phyloP scores from a whole-genome alignment of 2,329 filamentous ascomycete species.

The Epichloe hybrida region DNA sequence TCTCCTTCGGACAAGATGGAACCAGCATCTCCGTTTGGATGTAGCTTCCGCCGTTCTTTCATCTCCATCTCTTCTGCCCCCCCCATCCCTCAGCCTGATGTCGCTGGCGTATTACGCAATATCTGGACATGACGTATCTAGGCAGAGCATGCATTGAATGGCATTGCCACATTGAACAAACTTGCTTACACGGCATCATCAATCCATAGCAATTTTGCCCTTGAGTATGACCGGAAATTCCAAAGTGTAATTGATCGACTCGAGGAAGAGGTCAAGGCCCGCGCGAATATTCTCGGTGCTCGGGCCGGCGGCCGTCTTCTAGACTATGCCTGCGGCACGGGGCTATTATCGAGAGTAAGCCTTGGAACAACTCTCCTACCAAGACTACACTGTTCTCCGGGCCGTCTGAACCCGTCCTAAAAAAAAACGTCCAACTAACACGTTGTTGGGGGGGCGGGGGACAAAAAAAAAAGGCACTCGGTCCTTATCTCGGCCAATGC shows the following conservation, averaged over 20 bases:
- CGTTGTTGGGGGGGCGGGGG: too few species aligned
- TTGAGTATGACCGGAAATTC: constrained; percentile 36
- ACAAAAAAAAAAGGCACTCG: constrained; percentile 15
- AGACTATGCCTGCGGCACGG: constrained; percentile 67
- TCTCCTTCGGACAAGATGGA: too few species aligned
- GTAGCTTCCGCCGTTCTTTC: too few species aligned
- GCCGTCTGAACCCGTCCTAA: too few species aligned
- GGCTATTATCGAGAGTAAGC: constrained; percentile 39
- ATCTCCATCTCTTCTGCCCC: too few species aligned
- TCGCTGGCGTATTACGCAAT: too few species aligned
- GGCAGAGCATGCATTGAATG: background rate
- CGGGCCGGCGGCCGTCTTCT: constrained; percentile 38
- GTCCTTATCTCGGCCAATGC: constrained; percentile 32
- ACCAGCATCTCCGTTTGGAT: too few species aligned
- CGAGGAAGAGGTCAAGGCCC: constrained; percentile 37
- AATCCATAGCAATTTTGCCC: constrained; percentile 15
- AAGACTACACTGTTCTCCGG: too few species aligned
- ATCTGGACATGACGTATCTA: background rate
- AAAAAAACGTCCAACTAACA: too few species aligned
- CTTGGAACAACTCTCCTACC: background rate
- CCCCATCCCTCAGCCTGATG: too few species aligned
- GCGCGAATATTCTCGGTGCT: constrained; percentile 48
- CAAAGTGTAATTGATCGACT: constrained; percentile 39
- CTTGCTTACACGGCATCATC: background rate
- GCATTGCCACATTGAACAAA: background rate